These are phyloP conservation scores for Pulicaria dysenterica DNA, from an alignment of 129 eudicot species.

Conservation along the genomic window DNA sequence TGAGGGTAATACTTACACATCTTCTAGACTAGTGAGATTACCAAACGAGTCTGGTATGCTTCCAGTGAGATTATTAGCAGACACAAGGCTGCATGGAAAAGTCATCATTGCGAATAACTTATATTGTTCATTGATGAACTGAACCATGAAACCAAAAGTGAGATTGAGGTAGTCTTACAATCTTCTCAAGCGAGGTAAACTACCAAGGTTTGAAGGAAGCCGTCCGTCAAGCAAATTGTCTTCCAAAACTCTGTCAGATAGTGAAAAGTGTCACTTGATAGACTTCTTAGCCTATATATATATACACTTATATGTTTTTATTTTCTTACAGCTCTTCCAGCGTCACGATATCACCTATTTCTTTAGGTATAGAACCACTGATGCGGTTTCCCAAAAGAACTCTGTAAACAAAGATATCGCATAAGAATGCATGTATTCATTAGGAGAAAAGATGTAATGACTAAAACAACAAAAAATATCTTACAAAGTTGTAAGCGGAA, in stretches of 20 bases:
- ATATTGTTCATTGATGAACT: not conserved
- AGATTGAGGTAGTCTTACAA: constrained; percentile 21
- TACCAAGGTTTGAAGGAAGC: constrained; percentile 31
- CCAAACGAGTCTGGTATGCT: constrained; percentile 63
- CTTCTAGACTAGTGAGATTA: constrained; percentile 56
- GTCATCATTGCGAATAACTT: not conserved
- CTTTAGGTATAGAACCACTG: constrained; percentile 69
- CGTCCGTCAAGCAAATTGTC: constrained; percentile 35
- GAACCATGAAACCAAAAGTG: not conserved
- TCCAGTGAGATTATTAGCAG: constrained; percentile 58
- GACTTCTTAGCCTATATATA: not conserved
- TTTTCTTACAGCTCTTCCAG: constrained; percentile 72
- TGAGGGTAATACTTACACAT: constrained; percentile 88
- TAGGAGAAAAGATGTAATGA: not conserved
- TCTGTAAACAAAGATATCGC: constrained; percentile 40
- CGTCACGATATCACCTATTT: constrained; percentile 67
- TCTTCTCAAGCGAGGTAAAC: constrained; percentile 30
- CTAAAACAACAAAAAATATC: constrained; percentile 26
- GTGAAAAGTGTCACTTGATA: not conserved
- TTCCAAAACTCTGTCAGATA: constrained; percentile 24
- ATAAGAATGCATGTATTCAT: constrained; percentile 7
- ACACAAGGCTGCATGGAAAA: constrained; percentile 26
- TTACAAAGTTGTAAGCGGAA: constrained; percentile 63
- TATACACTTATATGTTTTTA: no score
- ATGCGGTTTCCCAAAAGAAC: constrained; percentile 69